Conservation (phyloP, 345 rosid genomes). For the Rhizophora mangle region DNA sequence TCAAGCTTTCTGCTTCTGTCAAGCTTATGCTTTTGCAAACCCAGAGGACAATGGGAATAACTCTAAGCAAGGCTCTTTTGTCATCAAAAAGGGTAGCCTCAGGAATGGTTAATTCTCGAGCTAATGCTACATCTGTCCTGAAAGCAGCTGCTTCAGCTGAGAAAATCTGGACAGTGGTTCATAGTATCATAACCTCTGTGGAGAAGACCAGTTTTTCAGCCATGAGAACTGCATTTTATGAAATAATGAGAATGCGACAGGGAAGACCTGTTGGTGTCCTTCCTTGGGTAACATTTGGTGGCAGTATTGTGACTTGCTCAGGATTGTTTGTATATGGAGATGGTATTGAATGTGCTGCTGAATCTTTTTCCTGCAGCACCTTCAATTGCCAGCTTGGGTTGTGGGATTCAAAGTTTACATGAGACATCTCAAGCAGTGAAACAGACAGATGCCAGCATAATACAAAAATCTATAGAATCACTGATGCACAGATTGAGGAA, state of each 20-base stretch:
- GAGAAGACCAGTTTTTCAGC: slow-evolving; percentile 92
- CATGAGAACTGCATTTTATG: slow-evolving; percentile 88
- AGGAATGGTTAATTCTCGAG: slow-evolving; percentile 40
- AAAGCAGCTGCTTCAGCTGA: slow-evolving; percentile 80
- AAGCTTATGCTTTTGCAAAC: no score
- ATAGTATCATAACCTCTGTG: slow-evolving; percentile 69
- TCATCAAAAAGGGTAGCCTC: no score
- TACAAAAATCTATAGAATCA: slow-evolving; percentile 73
- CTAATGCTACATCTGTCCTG: slow-evolving; percentile 51
- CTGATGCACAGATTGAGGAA: slow-evolving; percentile 70
- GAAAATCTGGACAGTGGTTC: slow-evolving; percentile 74
- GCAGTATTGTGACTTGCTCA: slow-evolving; percentile 68
- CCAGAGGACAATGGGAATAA: no score
- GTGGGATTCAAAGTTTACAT: slow-evolving; percentile 73
- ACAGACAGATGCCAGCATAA: slow-evolving; percentile 54
- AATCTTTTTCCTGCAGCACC: slow-evolving; percentile 82
- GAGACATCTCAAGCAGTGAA: slow-evolving; percentile 58
- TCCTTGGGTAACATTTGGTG: slow-evolving; percentile 84
- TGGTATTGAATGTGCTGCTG: slow-evolving; percentile 84
- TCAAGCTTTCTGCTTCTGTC: slow-evolving; percentile 43
- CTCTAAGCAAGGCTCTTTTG: no score
- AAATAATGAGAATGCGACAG: slow-evolving; percentile 81
- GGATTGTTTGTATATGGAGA: slow-evolving; percentile 69
- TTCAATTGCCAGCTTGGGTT: slow-evolving; percentile 83
- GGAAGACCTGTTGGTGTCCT: slow-evolving; percentile 55